phyloP scores from a whole-genome alignment of 129 eudicot genomes.

The Ambrosia artemisiifolia region DNA sequence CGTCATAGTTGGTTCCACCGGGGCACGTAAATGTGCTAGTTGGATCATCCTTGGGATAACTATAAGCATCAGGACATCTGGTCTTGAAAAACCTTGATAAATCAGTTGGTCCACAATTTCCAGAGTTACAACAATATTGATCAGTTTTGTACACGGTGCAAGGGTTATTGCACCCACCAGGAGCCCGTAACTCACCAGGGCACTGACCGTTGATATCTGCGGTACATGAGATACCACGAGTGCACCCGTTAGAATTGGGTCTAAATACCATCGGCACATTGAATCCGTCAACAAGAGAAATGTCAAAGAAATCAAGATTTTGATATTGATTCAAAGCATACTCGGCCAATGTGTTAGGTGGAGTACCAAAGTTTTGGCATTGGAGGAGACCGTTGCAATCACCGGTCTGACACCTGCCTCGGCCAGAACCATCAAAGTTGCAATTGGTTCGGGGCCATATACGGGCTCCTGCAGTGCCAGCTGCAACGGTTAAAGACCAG shows the following conservation, averaged over 20 bases:
- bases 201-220: constrained; percentile 43
- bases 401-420: constrained; percentile 40
- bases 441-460: constrained; percentile 37
- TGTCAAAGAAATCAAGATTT: constrained; percentile 38
- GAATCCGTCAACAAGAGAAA: constrained; percentile 52
- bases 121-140: constrained; percentile 42
- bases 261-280: constrained; percentile 44
- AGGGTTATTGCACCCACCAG: constrained; percentile 53
- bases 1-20: constrained; percentile 47
- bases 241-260: constrained; percentile 22
- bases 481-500: constrained; percentile 20
- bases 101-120: constrained; percentile 38
- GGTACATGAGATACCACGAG: constrained; percentile 28
- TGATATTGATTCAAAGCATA: constrained; percentile 32
- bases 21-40: constrained; percentile 51
- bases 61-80: constrained; percentile 44
- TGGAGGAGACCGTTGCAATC: constrained; percentile 34
- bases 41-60: constrained; percentile 42
- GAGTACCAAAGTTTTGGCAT: too few species aligned
- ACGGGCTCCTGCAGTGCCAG: constrained; percentile 24
- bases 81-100: constrained; percentile 45
- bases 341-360: constrained; percentile 45
- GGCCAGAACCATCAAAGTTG: constrained; percentile 25
- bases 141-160: constrained; percentile 45
- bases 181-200: constrained; percentile 30